Evolutionary conservation across 1,284 basidiomycete species (phyloP).

Genomic region (Ceratobasidium sp.): DNA sequence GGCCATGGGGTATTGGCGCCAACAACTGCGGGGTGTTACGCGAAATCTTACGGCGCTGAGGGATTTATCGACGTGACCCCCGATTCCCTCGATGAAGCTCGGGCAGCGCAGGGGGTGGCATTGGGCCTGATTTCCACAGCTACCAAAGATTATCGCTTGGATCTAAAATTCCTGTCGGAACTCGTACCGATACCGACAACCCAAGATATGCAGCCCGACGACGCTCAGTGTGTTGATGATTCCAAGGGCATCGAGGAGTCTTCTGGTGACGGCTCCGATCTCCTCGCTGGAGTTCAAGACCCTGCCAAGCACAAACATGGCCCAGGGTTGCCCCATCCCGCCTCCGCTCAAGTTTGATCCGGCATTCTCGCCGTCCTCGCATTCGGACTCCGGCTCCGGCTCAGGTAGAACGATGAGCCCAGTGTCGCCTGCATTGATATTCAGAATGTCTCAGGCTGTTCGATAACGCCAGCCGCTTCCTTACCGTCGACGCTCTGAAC

Average conservation of each 20-base stretch:
- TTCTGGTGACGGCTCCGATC: no score
- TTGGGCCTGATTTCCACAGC: not conserved
- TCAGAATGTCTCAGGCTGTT: constrained; percentile 38
- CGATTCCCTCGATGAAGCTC: not conserved
- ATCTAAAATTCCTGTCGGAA: not conserved
- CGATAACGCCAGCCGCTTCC: constrained; percentile 26
- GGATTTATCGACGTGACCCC: not conserved
- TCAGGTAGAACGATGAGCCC: no score
- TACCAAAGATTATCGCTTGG: not conserved
- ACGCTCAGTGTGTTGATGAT: no score
- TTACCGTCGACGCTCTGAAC: not conserved
- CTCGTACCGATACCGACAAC: not conserved
- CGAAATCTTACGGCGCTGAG: not conserved
- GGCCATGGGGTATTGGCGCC: not conserved
- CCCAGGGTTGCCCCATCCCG: no score
- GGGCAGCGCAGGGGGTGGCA: not conserved
- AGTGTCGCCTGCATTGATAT: no score
- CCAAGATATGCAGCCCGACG: no score
- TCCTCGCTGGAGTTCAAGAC: no score
- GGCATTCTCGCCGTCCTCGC: no score
- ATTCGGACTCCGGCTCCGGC: no score
- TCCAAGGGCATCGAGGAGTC: no score
- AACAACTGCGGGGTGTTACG: not conserved
- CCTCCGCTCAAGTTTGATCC: no score
- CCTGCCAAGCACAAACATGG: no score